Base-by-base conservation (phyloP, 2,329 filamentous ascomycete species). In the Corynespora cassiicola region DNA sequence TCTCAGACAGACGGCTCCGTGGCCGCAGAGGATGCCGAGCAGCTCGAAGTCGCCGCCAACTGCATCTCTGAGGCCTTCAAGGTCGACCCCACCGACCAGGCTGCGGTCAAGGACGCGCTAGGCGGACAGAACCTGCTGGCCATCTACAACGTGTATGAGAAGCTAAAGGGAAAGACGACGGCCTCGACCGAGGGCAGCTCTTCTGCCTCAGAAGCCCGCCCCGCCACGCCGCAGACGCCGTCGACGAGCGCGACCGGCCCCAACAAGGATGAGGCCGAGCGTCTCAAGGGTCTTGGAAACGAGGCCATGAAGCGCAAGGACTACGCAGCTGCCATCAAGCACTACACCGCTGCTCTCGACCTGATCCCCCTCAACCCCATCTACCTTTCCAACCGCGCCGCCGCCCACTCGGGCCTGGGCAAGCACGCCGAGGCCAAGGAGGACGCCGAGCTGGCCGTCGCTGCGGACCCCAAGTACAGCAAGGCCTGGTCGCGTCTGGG, bases 131-230 rank as follows among this genome's bases (percentile, higher is more conserved):
- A 86, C 67, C 85, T 99, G 46, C 79, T 90, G 46, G 85, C 86
- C 70, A 95, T 99, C 74, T 99, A 95, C 79, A 84, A 84, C 64
- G 90, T 96, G 52, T 97, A 96, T 74, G 94, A 99, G 75, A 96
- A 95, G 74, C 81, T 96, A 52, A 91, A 91, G 75, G 80, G 81
- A 43, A 85, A 82, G 67, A 76, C 72, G 36, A 72, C 71, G 4
- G 68, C 48, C 54, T 70, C 76, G 36, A 71, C 78, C 5, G 62
- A 77, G 29, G 67, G 70, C 17, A 39, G 60, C 45, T 63, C 64
- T 40, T 63, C 68, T 36, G 65, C 72, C 36, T 65, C 72, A 39
- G 65, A 72, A 54, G 63, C 65, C 14, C 61, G 67, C n/a, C 63
- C 68, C 11, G 53, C 68, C n/a, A 63, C 76, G 9, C 62, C 70